These are phyloP conservation scores for Eutrema heterophyllum DNA, from an alignment of 345 rosid species.

Conservation along the genomic window DNA sequence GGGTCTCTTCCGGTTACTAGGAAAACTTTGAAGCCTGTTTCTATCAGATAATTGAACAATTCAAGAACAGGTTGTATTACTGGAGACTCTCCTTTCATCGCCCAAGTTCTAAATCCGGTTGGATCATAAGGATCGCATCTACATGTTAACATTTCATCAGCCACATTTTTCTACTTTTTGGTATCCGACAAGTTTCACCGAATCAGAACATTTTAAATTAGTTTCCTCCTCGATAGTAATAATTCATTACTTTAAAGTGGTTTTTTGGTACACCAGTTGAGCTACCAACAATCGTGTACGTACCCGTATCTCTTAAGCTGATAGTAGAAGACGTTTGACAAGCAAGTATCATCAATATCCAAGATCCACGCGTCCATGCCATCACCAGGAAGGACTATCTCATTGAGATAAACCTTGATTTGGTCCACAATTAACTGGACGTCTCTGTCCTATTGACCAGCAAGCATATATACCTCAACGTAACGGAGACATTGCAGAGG, in stretches of 20 bases:
- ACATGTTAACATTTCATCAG: not conserved
- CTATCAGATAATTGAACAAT: constrained; percentile 43
- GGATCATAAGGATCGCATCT: constrained; percentile 89
- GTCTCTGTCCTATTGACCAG: constrained; percentile 73
- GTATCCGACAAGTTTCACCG: not conserved
- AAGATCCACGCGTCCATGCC: constrained; percentile 88
- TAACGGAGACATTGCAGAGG: constrained; percentile 54
- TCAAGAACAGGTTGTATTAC: constrained; percentile 56
- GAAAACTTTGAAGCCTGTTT: constrained; percentile 60
- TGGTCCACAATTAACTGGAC: constrained; percentile 48
- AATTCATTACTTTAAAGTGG: not conserved
- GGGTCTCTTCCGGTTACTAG: constrained; percentile 73
- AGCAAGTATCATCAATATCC: constrained; percentile 89
- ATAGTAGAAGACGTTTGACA: constrained; percentile 74
- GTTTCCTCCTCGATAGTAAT: too few species aligned
- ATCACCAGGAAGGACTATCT: constrained; percentile 35
- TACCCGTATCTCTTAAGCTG: constrained; percentile 72
- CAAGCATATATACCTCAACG: constrained; percentile 63
- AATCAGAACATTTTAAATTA: too few species aligned
- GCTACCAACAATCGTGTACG: too few species aligned
- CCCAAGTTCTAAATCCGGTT: constrained; percentile 66
- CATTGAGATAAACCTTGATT: constrained; percentile 38
- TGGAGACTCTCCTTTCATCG: constrained; percentile 55
- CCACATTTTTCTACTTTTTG: not conserved
- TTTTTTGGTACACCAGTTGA: too few species aligned